phyloP scores from a whole-genome alignment of 2,329 filamentous ascomycete genomes.

The Colletotrichum incanum region DNA sequence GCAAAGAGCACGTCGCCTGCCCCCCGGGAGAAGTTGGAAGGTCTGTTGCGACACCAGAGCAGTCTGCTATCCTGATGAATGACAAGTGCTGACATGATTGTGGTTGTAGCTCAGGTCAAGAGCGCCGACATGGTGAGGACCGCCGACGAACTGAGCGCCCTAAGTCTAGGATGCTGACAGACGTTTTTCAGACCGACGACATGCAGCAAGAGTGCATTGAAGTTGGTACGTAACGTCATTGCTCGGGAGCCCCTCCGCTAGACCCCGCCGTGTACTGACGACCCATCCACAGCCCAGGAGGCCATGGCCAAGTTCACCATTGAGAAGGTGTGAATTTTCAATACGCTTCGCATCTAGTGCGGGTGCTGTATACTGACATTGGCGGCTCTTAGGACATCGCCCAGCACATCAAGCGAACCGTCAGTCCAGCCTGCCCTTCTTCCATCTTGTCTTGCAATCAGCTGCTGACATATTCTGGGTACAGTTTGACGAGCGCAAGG shows the following conservation, averaged over 20 bases:
- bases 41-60: slow-evolving; percentile 59
- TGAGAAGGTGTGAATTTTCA: slow-evolving; percentile 65
- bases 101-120: slow-evolving; percentile 89
- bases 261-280: slow-evolving; percentile 29
- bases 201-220: slow-evolving; percentile 98
- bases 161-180: slow-evolving; percentile 49
- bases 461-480: slow-evolving; percentile 18
- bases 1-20: slow-evolving; percentile 60
- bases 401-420: slow-evolving; percentile 95
- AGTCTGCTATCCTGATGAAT: slow-evolving; percentile 8
- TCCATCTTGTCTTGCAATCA: not conserved
- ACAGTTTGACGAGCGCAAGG: slow-evolving; percentile 96
- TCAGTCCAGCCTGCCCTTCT: slow-evolving; percentile 58
- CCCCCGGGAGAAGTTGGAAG: slow-evolving; percentile 82
- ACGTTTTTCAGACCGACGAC: slow-evolving; percentile 82
- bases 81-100: slow-evolving; percentile 27
- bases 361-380: slow-evolving; percentile 32
- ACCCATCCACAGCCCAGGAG: slow-evolving; percentile 67
- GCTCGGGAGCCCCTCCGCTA: not conserved
- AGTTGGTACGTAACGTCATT: slow-evolving; percentile 79
- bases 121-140: slow-evolving; percentile 93
- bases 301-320: slow-evolving; percentile 76
- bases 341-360: not conserved
- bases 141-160: slow-evolving; percentile 30
- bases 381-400: slow-evolving; percentile 82